phyloP scores from a whole-genome alignment of 2,329 filamentous ascomycete genomes.

The Aspergillus eucalypticola region DNA sequence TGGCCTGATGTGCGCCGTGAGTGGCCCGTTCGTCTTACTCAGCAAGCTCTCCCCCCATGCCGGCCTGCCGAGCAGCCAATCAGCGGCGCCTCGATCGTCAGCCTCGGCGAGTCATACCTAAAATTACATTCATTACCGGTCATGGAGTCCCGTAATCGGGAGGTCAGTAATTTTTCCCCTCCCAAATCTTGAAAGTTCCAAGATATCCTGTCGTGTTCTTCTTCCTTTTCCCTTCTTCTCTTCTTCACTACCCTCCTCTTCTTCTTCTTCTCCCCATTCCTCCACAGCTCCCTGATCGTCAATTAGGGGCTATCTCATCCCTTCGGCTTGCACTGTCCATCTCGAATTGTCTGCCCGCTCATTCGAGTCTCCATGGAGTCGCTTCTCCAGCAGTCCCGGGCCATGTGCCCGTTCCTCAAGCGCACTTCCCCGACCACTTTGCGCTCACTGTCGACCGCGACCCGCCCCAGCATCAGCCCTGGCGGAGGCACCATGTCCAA shows the following conservation, averaged over 20 bases:
- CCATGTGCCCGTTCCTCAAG: slow-evolving; percentile 96
- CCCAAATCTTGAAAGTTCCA: slow-evolving; percentile 12
- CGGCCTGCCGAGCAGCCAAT: slow-evolving; percentile 20
- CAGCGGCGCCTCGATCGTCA: slow-evolving; percentile 16
- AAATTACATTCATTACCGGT: slow-evolving; percentile 2
- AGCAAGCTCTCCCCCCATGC: not conserved
- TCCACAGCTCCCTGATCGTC: not conserved
- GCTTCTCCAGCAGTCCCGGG: slow-evolving; percentile 90
- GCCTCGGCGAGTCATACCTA: slow-evolving; percentile 8
- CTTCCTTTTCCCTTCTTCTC: slow-evolving; percentile 5
- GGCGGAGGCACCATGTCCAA: slow-evolving; percentile 96
- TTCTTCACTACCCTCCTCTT: not conserved
- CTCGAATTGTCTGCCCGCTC: not conserved
- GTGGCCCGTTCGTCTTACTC: not conserved
- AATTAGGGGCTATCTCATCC: not conserved
- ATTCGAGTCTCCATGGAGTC: slow-evolving; percentile 71
- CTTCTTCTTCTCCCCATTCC: not conserved
- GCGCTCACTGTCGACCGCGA: slow-evolving; percentile 76
- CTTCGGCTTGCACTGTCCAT: not conserved
- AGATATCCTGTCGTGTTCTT: not conserved
- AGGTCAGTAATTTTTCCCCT: not conserved
- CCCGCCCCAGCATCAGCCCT: slow-evolving; percentile 63
- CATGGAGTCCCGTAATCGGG: not conserved
- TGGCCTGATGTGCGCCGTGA: not conserved
- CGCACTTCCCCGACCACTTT: slow-evolving; percentile 89